Percentiles rank a stretch among this genome's conserved stretches.
phyloP scores from a whole-genome alignment of 2,329 filamentous ascomycete genomes.

The Aspergillus brunneoviolaceus region DNA sequence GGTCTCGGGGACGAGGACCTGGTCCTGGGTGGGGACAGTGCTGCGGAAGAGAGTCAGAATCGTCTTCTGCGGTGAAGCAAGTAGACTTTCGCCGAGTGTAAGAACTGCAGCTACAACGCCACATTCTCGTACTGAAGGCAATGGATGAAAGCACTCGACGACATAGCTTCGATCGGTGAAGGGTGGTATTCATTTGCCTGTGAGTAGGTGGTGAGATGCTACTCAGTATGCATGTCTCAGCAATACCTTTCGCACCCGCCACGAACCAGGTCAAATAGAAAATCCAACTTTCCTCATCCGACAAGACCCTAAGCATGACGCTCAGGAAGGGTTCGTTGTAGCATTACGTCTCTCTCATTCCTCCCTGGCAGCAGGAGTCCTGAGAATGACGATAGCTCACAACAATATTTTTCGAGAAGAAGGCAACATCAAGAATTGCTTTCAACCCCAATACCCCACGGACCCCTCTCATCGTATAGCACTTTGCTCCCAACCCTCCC shows the following conservation, averaged over 20 bases:
- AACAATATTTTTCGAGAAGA: slow-evolving; percentile 78
- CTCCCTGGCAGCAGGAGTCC: slow-evolving; percentile 16
- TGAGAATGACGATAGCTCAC: slow-evolving; percentile 39
- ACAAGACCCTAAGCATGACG: slow-evolving; percentile 67
- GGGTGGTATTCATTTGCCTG: slow-evolving; percentile 26
- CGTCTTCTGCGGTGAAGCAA: slow-evolving; percentile 69
- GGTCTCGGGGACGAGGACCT: slow-evolving; percentile 97
- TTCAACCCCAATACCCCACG: slow-evolving; percentile 78
- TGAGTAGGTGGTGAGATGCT: slow-evolving; percentile 11
- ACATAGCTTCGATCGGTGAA: slow-evolving; percentile 79
- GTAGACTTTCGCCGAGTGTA: slow-evolving; percentile 71
- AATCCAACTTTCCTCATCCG: slow-evolving; percentile 59
- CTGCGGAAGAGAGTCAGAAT: slow-evolving; percentile 68
- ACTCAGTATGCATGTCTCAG: slow-evolving; percentile 30
- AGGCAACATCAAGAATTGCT: slow-evolving; percentile 46
- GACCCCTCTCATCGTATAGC: slow-evolving; percentile 56
- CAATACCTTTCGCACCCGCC: slow-evolving; percentile 24
- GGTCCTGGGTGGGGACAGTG: slow-evolving; percentile 88
- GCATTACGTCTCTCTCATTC: slow-evolving; percentile 32
- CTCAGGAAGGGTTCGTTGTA: slow-evolving; percentile 56
- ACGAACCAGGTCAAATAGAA: slow-evolving; percentile 30
- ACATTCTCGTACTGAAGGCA: slow-evolving; percentile 79
- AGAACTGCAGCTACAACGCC: slow-evolving; percentile 90
- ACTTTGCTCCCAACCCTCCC: slow-evolving; percentile 35
- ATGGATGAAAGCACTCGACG: slow-evolving; percentile 69